Percentiles rank a stretch among this genome's conserved stretches.
Conservation (phyloP, 768 basidiomycete genomes). For the Hirschioporus abietinus region DNA sequence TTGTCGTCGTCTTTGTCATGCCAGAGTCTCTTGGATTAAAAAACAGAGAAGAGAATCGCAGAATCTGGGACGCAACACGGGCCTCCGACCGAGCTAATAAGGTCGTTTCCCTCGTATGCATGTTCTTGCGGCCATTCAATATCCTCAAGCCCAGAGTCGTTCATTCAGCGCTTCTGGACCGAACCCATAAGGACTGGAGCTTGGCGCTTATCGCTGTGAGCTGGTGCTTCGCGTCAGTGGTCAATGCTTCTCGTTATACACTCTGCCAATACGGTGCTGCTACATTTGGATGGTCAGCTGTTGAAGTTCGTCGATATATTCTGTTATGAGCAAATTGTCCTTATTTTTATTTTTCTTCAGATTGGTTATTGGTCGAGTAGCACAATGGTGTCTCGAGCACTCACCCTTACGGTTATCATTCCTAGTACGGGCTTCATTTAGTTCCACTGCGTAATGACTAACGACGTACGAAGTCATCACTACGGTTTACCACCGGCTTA, state of each 20-base stretch:
- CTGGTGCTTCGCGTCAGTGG: slow-evolving; percentile 40
- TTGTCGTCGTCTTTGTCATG: slow-evolving; percentile 51
- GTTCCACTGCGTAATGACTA: not conserved
- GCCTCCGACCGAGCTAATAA: slow-evolving; percentile 8
- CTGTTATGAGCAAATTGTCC: not conserved
- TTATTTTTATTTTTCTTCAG: slow-evolving; percentile 28
- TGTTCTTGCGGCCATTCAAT: slow-evolving; percentile 42
- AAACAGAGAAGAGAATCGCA: slow-evolving; percentile 38
- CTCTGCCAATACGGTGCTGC: slow-evolving; percentile 62
- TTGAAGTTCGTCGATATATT: slow-evolving; percentile 47
- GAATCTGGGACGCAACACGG: slow-evolving; percentile 12
- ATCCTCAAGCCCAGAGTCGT: slow-evolving; percentile 71
- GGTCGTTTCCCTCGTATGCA: slow-evolving; percentile 17
- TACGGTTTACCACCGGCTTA: too few species aligned
- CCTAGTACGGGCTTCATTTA: slow-evolving; percentile 42
- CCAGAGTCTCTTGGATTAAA: slow-evolving; percentile 71
- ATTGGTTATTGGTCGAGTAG: slow-evolving; percentile 69
- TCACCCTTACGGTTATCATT: slow-evolving; percentile 49
- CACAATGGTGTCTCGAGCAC: slow-evolving; percentile 46
- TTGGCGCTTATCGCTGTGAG: slow-evolving; percentile 49
- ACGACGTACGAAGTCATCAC: too few species aligned
- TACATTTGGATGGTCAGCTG: slow-evolving; percentile 62
- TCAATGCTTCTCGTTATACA: slow-evolving; percentile 42
- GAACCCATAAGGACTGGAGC: slow-evolving; percentile 52
- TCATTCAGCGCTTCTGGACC: slow-evolving; percentile 41